Percentiles rank a stretch among this genome's conserved stretches.
These are phyloP conservation scores for Cyberlindnera bimundalis DNA, from an alignment of 805 yeast species.

Conservation along the genomic window DNA sequence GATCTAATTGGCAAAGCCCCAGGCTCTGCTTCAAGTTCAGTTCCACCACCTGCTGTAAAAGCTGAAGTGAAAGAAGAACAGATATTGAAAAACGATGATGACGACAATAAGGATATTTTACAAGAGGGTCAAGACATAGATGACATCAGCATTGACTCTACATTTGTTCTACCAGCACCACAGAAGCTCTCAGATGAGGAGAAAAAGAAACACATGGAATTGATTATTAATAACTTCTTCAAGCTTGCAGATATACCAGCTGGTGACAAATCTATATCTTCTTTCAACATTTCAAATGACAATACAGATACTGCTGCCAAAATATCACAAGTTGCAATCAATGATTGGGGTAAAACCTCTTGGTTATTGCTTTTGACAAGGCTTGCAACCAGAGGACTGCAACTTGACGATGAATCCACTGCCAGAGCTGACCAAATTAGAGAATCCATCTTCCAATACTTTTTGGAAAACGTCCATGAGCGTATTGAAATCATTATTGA, in stretches of 20 bases:
- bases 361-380: slow-evolving; percentile 78
- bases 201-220: slow-evolving; percentile 52
- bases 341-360: slow-evolving; percentile 60
- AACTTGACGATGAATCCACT: slow-evolving; percentile 29
- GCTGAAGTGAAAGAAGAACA: slow-evolving; percentile 30
- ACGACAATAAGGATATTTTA: slow-evolving; percentile 22
- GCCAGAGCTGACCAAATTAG: slow-evolving; percentile 62
- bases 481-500: slow-evolving; percentile 75
- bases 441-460: slow-evolving; percentile 66
- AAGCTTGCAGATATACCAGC: slow-evolving; percentile 37
- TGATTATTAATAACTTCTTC: slow-evolving; percentile 59
- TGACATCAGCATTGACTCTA: slow-evolving; percentile 38
- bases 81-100: slow-evolving; percentile 23
- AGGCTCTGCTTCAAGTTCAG: slow-evolving; percentile 3
- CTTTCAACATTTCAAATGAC: slow-evolving; percentile 21
- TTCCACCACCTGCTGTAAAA: slow-evolving; percentile 18
- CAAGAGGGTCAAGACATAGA: slow-evolving; percentile 26
- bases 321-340: slow-evolving; percentile 32
- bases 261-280: slow-evolving; percentile 19
- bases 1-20: slow-evolving; percentile 34
- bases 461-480: slow-evolving; percentile 66
- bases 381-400: slow-evolving; percentile 78
- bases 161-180: slow-evolving; percentile 58
- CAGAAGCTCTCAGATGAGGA: slow-evolving; percentile 46
- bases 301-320: slow-evolving; percentile 23